Conservation (phyloP, 2,329 filamentous ascomycete species). For the Parafenestella ontariensis region DNA sequence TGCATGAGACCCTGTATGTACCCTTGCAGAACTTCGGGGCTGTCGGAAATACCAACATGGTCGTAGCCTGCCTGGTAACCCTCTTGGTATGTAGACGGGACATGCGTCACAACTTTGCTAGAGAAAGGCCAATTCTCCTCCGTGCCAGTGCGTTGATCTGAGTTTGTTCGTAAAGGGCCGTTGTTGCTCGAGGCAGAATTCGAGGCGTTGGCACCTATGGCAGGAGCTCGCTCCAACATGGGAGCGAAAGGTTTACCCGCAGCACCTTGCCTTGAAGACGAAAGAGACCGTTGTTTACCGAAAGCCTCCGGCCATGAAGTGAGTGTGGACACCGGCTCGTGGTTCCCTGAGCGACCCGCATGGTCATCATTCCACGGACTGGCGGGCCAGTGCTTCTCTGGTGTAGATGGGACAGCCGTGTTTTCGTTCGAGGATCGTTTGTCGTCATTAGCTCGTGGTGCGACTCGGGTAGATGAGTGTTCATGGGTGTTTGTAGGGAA, state of each 20-base stretch:
- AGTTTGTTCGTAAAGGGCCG: slow-evolving; percentile 13
- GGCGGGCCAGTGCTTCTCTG: slow-evolving; percentile 46
- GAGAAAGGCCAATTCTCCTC: slow-evolving; percentile 33
- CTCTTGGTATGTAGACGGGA: slow-evolving; percentile 47
- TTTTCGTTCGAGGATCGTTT: slow-evolving; percentile 24
- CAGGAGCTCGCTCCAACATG: slow-evolving; percentile 13
- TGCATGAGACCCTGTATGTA: slow-evolving; percentile 42
- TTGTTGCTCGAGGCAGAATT: slow-evolving; percentile 21
- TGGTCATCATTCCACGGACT: slow-evolving; percentile 46
- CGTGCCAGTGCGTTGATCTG: slow-evolving; percentile 25
- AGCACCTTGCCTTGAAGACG: slow-evolving; percentile 24
- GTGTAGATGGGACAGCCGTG: slow-evolving; percentile 35
- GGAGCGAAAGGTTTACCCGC: slow-evolving; percentile 5
- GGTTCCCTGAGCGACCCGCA: slow-evolving; percentile 25
- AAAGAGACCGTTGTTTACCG: slow-evolving; percentile 28
- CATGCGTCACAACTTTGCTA: slow-evolving; percentile 26
- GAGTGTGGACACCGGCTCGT: slow-evolving; percentile 34
- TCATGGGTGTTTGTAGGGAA: slow-evolving; percentile 52
- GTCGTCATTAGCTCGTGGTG: slow-evolving; percentile 25
- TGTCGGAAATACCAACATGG: slow-evolving; percentile 42
- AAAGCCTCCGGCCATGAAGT: slow-evolving; percentile 43
- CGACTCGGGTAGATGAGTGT: slow-evolving; percentile 47
- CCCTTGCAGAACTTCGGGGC: slow-evolving; percentile 41
- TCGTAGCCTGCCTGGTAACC: slow-evolving; percentile 48
- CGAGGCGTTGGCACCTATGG: slow-evolving; percentile 3